Evolutionary conservation across 2,329 filamentous ascomycete species (phyloP), one percentile per base, ranked within the genome.

Genomic region (Clonostachys sp.): DNA sequence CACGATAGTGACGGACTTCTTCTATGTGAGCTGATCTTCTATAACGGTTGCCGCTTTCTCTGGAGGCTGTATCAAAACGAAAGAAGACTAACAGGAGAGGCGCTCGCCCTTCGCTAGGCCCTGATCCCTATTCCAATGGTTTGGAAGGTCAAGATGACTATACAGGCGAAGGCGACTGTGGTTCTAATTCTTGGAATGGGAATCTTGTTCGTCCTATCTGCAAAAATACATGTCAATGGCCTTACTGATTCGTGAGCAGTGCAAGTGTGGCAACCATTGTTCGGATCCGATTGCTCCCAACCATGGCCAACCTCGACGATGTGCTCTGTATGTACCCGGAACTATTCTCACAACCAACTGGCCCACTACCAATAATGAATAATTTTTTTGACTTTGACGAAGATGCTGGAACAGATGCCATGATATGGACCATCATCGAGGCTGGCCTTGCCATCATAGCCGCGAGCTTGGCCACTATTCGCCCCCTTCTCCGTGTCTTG

Each of bases 371-470:
- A 12, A 36, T 8, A 45, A 20, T 40, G 18, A 9, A 24, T 24
- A 24, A 24, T 24, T 2, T 8, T 24, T 55, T 24, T 61, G 43
- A 64, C 44, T 8, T 16, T 14, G 16, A 2, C 34, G 9, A 42
- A 78, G 74, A 67, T 56, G 66, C 68, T 45, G 73, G 68, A 18
- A 80, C 75, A 5, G 65, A 77, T 50, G 70, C 75, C 35, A 75
- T 77, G 70, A 66, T 80, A 7, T 81, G 77, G 77, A 80, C 75
- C 10, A 61, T 80, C n/a, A 64, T 80, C 46, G 77, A 81, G 54
- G 76, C 77, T 2, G 77, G 75, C 6, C 70, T 80, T 18, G 77
- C 76, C 49, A 81, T 80, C 42, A 59, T 74, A 24, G 77, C 77
- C 12, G 72, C 77, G 3, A 78, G 74, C 50, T 63, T 80, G 12